These are phyloP conservation scores for Misopates orontium DNA, from an alignment of 257 asterid genomes.

Conservation along the genomic window DNA sequence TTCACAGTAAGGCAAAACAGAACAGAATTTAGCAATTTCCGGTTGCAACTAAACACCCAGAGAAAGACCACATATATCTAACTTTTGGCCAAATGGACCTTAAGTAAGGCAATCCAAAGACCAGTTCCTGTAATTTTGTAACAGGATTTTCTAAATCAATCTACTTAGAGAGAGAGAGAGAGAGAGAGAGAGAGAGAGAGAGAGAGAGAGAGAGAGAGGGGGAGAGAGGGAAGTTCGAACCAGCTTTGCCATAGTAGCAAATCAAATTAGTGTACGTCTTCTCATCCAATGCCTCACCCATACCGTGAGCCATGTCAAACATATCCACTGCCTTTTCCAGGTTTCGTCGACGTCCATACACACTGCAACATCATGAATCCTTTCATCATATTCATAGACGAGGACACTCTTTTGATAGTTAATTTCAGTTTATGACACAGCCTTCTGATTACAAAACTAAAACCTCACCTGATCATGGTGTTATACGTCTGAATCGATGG, in stretches of 20 bases:
- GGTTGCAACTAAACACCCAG: neutral
- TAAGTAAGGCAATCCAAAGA: neutral
- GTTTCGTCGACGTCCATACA: conserved; percentile 78
- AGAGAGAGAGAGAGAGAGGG: conserved; percentile 6
- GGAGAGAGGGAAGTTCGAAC: too few relatives aligned
- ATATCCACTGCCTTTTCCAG: conserved; percentile 72
- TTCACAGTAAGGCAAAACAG: neutral
- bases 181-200: neutral
- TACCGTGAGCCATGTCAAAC: conserved; percentile 59
- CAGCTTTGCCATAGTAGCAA: conserved; percentile 85
- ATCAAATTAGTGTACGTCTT: conserved; percentile 85
- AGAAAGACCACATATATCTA: neutral
- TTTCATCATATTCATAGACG: conserved; percentile 17
- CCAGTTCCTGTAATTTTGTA: conserved; percentile 10
- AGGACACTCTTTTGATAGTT: conserved; percentile 4
- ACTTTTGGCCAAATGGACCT: neutral
- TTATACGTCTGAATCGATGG: conserved; percentile 84
- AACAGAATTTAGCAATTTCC: neutral
- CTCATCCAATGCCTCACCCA: conserved; percentile 74
- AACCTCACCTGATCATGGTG: conserved; percentile 85
- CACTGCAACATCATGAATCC: conserved; percentile 54
- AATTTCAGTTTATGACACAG: conserved; percentile 5
- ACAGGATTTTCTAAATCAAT: conserved; percentile 4
- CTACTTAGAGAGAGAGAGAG: conserved; percentile 8
- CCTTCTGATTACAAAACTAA: conserved; percentile 9